Evolutionary conservation across 2,329 filamentous ascomycete genomes (phyloP).

Genomic region (Penicillium griseofulvum): DNA sequence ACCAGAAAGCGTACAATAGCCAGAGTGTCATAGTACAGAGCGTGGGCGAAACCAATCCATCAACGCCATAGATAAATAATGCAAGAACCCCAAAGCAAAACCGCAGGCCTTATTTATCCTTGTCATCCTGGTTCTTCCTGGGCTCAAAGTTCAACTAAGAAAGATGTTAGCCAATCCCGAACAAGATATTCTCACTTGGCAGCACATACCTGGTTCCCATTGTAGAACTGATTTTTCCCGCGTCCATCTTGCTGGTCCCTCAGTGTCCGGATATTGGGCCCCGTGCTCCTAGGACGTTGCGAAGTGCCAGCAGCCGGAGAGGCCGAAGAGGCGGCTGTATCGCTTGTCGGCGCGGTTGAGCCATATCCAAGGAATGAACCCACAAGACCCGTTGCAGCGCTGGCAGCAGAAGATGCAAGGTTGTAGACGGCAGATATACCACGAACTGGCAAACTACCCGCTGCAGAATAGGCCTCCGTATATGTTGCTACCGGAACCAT

Average conservation of each 20-base stretch:
- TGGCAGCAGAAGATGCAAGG: slow-evolving; percentile 44
- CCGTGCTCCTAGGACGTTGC: slow-evolving; percentile 18
- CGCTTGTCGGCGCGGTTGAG: slow-evolving; percentile 16
- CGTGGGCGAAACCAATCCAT: not conserved
- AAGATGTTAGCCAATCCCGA: not conserved
- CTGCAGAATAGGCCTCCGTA: slow-evolving; percentile 56
- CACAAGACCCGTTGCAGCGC: slow-evolving; percentile 43
- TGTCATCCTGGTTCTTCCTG: slow-evolving; percentile 58
- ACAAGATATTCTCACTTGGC: not conserved
- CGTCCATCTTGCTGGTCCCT: slow-evolving; percentile 55
- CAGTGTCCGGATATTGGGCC: slow-evolving; percentile 52
- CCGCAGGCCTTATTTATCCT: slow-evolving; percentile 27
- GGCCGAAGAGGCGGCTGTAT: slow-evolving; percentile 8
- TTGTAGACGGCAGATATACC: slow-evolving; percentile 44
- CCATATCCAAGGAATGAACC: slow-evolving; percentile 47
- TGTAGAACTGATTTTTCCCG: slow-evolving; percentile 73
- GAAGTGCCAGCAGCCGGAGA: slow-evolving; percentile 7
- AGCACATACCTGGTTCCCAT: slow-evolving; percentile 76
- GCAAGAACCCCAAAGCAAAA: not conserved
- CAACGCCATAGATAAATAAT: slow-evolving; percentile 6
- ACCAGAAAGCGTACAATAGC: not conserved
- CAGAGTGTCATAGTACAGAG: not conserved
- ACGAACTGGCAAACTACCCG: slow-evolving; percentile 40
- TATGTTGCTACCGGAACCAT: slow-evolving; percentile 68
- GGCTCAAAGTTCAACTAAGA: slow-evolving; percentile 66